Base-by-base conservation (phyloP, 345 rosid genomes). In the Geranium rotundifolium region DNA sequence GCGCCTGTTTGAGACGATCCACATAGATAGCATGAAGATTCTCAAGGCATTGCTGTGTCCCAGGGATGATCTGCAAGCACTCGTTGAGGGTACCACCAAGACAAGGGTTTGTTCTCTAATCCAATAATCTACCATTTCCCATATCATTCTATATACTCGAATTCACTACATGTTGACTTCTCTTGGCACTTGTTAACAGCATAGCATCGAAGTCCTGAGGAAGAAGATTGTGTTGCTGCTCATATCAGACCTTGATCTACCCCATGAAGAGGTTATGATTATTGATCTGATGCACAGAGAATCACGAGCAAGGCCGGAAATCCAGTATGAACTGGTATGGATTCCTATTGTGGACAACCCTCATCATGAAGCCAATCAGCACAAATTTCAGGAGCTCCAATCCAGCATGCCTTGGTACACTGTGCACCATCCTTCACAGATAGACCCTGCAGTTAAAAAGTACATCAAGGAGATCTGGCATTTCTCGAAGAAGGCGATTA, bases 21-120 rank as follows among this genome's bases (percentile, higher is more conserved):
- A 78, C 60, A 0, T 74, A 15, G 85, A 81, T 65, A 81, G 76
- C 73, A 65, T 74, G 66, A 72, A 57, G 74, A 69, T 76, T 56
- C 74, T 81, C 49, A 67, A 34, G 71, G 79, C 76, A 49, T 30
- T 82, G 60, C 76, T 79, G 61, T 65, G 20, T 52, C 64, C 68
- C 39, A 76, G 68, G 59, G 86, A 82, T 12, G 86, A 82, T 64
- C 70, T 67, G 8, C 59, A 17, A 5, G 83, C 86, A 49, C 80
- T 82, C 12, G 8, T 39, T 54, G 75, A 82, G 4, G 75, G 81
- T 17, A 17, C 54, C 58, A 31, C 65, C 20, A 66, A 70, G 65
- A 63, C 52, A 54, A 71, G 75, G 77, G 84, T 80, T 17, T 12
- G 46, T 50, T 59, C 19, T 15, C 27, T 46, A 59, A n/a, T 15